Evolutionary conservation across 495 filamentous ascomycete genomes (phyloP), one percentile per base, ranked within the genome.

Genomic region (Oleoguttula mirabilis): DNA sequence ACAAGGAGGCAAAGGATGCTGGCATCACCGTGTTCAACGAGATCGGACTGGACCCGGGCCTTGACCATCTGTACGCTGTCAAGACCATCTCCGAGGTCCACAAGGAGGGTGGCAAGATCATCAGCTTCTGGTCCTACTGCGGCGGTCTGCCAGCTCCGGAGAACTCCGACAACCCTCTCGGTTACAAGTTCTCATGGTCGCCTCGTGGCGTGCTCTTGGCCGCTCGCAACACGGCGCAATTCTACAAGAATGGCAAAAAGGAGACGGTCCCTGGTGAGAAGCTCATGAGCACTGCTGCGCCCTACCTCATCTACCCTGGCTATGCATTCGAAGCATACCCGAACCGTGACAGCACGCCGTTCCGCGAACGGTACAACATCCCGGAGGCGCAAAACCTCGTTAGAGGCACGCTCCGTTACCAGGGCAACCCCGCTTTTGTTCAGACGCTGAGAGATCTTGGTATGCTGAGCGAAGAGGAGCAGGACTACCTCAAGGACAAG

Each of bases 21-120:
- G 88, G 87, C 36, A 96, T 98, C 54, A 93, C 86, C 0, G 87
- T 98, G 45, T 82, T 98, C 82, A 95, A 98, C 59, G 90, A 98
- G 74, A 93, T 95, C 59, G 88, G 88, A 43, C 61, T 93, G 33
- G 77, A 70, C 43, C 67, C 64, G 15, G 58, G 65, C 55, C 55
- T 86, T 48, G 81, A 92, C 55, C 85, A 86, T 59, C 62, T 88
- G 6, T 87, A 92, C 57, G 90, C 88, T 20, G 70, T 98, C 57
- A 84, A 88, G 68, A 87, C 80, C 31, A 94, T 98, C 53, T 69
- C 78, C 30, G 76, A 86, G 57, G 77, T 84, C 11, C 87, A 94
- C 69, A 62, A 70, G 14, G 81, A 71, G 14, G 88, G 87, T 37
- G 90, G 88, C 55, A 90, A 88, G 71, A 77, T 98, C 63, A 66